phyloP scores from a whole-genome alignment of 225 moss, liverwort and hornwort genomes.

The Anthoceros angustus region DNA sequence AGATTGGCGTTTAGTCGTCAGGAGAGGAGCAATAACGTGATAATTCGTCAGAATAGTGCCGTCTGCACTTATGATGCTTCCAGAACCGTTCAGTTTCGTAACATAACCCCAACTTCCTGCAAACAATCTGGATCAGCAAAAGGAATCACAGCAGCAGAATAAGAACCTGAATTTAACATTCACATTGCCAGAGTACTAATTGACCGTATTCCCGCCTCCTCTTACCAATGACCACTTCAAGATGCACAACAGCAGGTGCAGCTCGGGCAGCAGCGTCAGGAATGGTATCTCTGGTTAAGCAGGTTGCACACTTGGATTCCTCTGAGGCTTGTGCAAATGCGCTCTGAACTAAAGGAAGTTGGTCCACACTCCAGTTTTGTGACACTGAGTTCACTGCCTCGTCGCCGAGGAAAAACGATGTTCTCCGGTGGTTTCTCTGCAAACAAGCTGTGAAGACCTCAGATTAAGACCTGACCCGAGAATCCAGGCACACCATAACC shows the following conservation, averaged over 20 bases:
- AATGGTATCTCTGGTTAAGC: constrained; percentile 55
- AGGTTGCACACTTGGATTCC: constrained; percentile 5
- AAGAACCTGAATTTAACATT: not conserved
- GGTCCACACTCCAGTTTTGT: not conserved
- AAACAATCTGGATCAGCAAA: constrained; percentile 11
- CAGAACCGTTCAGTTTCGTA: constrained; percentile 63
- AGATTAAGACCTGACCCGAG: too few relatives aligned
- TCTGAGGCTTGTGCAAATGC: not conserved
- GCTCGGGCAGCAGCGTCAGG: constrained; percentile 87
- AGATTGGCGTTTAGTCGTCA: constrained; percentile 36
- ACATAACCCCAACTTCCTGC: constrained; percentile 29
- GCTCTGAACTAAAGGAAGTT: not conserved
- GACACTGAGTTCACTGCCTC: not conserved
- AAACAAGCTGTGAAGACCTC: not conserved
- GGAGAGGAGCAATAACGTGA: constrained; percentile 60
- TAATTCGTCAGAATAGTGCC: constrained; percentile 93
- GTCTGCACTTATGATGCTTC: constrained; percentile 61
- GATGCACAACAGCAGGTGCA: constrained; percentile 88
- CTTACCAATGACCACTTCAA: constrained; percentile 57
- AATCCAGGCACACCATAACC: too few relatives aligned
- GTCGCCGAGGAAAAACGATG: not conserved
- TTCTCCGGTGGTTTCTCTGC: not conserved
- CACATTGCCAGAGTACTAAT: not conserved
- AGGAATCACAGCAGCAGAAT: not conserved
- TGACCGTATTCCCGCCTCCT: not conserved